These are phyloP conservation scores for Boletus rubroflammeus DNA, from an alignment of 768 basidiomycete species.

Conservation along the genomic window DNA sequence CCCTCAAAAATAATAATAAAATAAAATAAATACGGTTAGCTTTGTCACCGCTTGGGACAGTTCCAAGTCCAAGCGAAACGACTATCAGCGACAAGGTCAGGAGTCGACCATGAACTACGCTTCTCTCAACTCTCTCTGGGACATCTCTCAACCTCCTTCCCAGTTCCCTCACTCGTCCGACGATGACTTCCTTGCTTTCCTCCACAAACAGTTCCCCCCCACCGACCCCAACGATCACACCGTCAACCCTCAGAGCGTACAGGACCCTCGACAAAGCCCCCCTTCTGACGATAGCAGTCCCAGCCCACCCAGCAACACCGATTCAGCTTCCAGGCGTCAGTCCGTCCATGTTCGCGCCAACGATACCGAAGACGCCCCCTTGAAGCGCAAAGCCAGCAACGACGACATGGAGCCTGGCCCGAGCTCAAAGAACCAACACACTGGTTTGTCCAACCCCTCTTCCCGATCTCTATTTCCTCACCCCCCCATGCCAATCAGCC, in stretches of 20 bases:
- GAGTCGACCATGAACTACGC: conserved; percentile 33
- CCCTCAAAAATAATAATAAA: too few relatives aligned
- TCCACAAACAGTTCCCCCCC: conserved; percentile 70
- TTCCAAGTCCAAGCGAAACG: not conserved
- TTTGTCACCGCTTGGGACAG: conserved; percentile 4
- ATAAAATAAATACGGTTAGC: too few relatives aligned
- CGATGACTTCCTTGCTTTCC: conserved; percentile 71
- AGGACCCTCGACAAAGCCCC: conserved; percentile 36
- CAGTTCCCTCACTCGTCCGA: conserved; percentile 63
- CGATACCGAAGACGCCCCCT: conserved; percentile 42
- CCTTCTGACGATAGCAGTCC: conserved; percentile 77
- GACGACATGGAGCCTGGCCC: conserved; percentile 63
- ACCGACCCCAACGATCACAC: conserved; percentile 35
- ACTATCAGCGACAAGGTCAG: not conserved
- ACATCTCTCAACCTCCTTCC: conserved; percentile 53
- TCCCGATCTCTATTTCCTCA: conserved; percentile 1
- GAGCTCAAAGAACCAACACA: conserved; percentile 63
- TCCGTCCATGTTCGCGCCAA: conserved; percentile 27
- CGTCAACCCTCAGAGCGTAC: conserved; percentile 60
- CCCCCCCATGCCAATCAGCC: conserved; percentile 5
- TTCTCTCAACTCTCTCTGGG: conserved; percentile 58
- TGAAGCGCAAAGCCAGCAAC: conserved; percentile 78
- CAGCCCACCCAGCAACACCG: conserved; percentile 57
- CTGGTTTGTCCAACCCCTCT: conserved; percentile 40
- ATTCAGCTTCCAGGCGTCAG: conserved; percentile 22